Conservation (phyloP, 139 green algal species). For the Chlorella sp. region DNA sequence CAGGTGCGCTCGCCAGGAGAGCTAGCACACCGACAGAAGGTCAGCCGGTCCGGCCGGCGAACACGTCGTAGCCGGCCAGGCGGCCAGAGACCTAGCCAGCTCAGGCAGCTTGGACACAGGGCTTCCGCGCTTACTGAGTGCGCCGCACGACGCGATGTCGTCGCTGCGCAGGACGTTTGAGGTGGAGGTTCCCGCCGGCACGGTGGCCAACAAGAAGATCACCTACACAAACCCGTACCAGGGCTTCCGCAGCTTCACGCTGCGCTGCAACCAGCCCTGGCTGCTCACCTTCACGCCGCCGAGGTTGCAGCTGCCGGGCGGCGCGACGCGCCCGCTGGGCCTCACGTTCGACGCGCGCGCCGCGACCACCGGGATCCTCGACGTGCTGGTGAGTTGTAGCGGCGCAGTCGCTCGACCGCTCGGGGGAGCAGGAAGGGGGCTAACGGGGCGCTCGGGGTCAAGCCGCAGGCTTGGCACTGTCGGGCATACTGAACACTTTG, state of each 20-base stretch:
- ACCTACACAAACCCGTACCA: constrained; percentile 56
- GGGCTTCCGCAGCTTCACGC: constrained; percentile 37
- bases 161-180: constrained; percentile 45
- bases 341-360: constrained; percentile 40
- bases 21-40: too few relatives aligned
- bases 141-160: background rate
- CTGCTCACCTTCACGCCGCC: constrained; percentile 44
- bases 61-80: background rate
- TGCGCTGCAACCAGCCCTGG: constrained; percentile 46
- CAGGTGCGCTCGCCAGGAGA: too few relatives aligned
- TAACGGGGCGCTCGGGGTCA: background rate
- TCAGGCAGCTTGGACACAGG: too few relatives aligned
- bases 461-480: background rate
- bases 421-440: background rate
- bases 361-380: constrained; percentile 31
- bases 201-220: constrained; percentile 58
- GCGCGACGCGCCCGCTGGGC: constrained; percentile 39
- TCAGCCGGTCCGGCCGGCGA: too few relatives aligned
- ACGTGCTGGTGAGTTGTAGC: constrained; percentile 37
- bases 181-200: constrained; percentile 39
- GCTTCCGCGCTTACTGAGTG: too few relatives aligned
- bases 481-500: background rate
- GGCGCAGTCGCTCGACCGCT: too few relatives aligned
- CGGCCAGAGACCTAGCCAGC: background rate
- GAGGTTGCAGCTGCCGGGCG: constrained; percentile 35